phyloP scores from a whole-genome alignment of 2,329 filamentous ascomycete species.

The Hymenotorrendiella dingleyae region DNA sequence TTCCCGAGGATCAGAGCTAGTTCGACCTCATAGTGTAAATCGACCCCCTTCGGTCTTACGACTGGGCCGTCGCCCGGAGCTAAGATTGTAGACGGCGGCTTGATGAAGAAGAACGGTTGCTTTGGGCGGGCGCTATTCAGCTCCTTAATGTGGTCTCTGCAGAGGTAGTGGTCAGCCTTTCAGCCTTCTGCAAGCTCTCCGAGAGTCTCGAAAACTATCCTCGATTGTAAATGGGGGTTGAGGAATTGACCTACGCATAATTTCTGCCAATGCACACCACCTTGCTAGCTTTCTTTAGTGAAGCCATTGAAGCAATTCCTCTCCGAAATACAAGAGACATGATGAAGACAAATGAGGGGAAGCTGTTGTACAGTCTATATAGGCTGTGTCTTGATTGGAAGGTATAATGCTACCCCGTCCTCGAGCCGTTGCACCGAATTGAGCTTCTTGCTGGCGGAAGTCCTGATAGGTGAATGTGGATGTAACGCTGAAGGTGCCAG shows the following conservation, averaged over 20 bases:
- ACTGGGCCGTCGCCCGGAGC: conserved; percentile 47
- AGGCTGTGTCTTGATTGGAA: no score
- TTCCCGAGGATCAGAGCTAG: conserved; percentile 85
- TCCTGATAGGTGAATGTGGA: no score
- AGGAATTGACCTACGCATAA: conserved; percentile 66
- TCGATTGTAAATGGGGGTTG: no score
- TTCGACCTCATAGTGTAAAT: conserved; percentile 68
- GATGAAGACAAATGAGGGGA: conserved; percentile 6
- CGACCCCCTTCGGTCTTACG: conserved; percentile 9
- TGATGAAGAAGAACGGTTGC: conserved; percentile 98
- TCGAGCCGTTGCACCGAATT: no score
- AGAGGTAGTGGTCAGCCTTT: conserved; percentile 6
- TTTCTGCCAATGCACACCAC: conserved; percentile 87
- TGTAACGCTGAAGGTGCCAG: no score
- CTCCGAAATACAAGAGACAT: conserved; percentile 29
- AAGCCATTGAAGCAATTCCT: conserved; percentile 33
- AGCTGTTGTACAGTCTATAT: background rate
- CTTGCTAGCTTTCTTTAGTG: conserved; percentile 46
- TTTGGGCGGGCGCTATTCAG: conserved; percentile 82
- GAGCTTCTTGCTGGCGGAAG: no score
- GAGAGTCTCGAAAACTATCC: no score
- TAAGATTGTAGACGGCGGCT: conserved; percentile 83
- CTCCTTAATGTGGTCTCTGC: conserved; percentile 86
- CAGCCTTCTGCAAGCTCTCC: no score
- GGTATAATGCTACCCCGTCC: no score